phyloP scores from a whole-genome alignment of 2,329 filamentous ascomycete species.

The Aspergillus costaricaensis region DNA sequence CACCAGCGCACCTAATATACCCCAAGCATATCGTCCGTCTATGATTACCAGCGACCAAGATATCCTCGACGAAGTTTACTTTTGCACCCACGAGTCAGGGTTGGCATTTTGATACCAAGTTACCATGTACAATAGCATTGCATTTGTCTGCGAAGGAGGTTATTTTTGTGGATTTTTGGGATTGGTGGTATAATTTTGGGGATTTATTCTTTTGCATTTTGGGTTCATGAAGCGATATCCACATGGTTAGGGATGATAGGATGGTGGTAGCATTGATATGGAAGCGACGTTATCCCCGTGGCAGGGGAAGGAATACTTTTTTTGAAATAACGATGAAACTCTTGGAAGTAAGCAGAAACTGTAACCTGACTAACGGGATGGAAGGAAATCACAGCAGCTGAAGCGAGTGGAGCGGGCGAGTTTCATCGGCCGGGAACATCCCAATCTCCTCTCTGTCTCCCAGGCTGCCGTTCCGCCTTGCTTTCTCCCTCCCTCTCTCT shows the following conservation, averaged over 20 bases:
- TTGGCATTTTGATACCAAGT: constrained; percentile 1
- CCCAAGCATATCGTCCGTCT: constrained; percentile 6
- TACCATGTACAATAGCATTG: constrained; percentile 4
- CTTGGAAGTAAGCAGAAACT: background rate
- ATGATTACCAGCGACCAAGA: constrained; percentile 6
- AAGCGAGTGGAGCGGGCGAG: background rate
- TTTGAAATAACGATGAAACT: no score
- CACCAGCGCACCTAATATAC: constrained; percentile 3
- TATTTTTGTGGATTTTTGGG: background rate
- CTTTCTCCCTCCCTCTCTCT: constrained; percentile 11
- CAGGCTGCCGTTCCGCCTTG: constrained; percentile 3
- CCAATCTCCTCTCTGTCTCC: constrained; percentile 6
- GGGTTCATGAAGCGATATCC: constrained; percentile 2
- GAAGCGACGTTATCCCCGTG: background rate
- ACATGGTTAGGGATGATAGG: background rate
- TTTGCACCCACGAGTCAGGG: background rate
- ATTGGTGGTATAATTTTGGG: background rate
- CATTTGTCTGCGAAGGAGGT: constrained; percentile 2
- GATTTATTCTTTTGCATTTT: background rate
- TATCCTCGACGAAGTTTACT: background rate
- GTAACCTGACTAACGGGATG: background rate
- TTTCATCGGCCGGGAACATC: constrained; percentile 9
- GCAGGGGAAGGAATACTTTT: background rate
- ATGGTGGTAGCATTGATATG: background rate
- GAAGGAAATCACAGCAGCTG: background rate